phyloP scores from a whole-genome alignment of 106 monocot species.

The Alisma plantagoaquatica region DNA sequence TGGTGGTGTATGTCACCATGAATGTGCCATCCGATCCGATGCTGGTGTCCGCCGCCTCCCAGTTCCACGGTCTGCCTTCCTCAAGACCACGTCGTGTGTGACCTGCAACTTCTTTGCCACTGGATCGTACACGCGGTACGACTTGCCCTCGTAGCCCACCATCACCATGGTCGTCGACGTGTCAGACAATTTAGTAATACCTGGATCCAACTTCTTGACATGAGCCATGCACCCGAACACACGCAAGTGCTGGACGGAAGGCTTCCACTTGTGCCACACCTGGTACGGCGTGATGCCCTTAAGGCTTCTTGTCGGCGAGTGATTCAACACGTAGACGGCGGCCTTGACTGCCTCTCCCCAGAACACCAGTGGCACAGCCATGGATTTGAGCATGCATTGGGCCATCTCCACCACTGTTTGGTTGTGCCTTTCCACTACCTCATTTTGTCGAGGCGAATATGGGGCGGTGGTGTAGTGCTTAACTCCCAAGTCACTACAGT shows the following conservation, averaged over 20 bases:
- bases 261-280: too few relatives aligned
- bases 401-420: slow-evolving; percentile 12
- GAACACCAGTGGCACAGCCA: too few relatives aligned
- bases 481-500: neutral
- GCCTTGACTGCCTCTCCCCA: too few relatives aligned
- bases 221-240: too few relatives aligned
- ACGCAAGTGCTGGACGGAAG: too few relatives aligned
- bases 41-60: neutral
- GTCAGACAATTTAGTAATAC: neutral
- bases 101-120: too few relatives aligned
- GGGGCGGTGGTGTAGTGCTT: slow-evolving; percentile 3
- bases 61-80: neutral
- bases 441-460: slow-evolving; percentile 20
- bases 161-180: neutral
- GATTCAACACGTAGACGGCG: too few relatives aligned
- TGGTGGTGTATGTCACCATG: neutral
- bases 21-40: neutral
- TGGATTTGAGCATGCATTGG: neutral
- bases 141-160: slow-evolving; percentile 2
- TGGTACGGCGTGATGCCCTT: too few relatives aligned
- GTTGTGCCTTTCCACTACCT: slow-evolving; percentile 13
- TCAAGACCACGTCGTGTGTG: neutral
- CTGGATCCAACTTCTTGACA: neutral
- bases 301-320: too few relatives aligned
- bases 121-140: slow-evolving; percentile 2